Evolutionary conservation across 148 eudicot genomes (phyloP).

Genomic region (Nepenthes gracilis): DNA sequence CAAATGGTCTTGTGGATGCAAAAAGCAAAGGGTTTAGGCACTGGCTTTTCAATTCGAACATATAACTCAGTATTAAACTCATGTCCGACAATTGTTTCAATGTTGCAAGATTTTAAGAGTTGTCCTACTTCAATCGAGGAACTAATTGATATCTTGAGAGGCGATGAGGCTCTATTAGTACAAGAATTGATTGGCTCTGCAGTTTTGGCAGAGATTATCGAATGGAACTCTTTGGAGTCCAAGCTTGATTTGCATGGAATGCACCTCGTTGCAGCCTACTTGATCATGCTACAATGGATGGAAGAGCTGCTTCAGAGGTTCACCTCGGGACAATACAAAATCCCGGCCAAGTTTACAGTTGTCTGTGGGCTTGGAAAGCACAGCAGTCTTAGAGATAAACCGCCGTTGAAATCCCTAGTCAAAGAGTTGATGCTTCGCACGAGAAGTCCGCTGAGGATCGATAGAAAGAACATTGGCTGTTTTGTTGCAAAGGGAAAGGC

Average conservation of each 20-base stretch:
- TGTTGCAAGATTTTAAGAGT: conserved; percentile 34
- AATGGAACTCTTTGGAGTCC: conserved; percentile 35
- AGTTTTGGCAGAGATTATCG: conserved; percentile 32
- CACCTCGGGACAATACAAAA: conserved; percentile 10
- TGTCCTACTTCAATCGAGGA: conserved; percentile 42
- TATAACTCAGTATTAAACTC: conserved; percentile 69
- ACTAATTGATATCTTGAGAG: conserved; percentile 21
- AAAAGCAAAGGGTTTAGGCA: conserved; percentile 26
- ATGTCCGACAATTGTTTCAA: conserved; percentile 35
- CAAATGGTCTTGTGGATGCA: conserved; percentile 59
- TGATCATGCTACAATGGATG: conserved; percentile 65
- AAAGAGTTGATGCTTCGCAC: conserved; percentile 45
- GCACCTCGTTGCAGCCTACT: conserved; percentile 52
- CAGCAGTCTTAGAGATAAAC: conserved; percentile 48
- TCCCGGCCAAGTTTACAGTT: conserved; percentile 44
- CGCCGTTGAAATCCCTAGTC: conserved; percentile 53
- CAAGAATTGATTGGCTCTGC: conserved; percentile 34
- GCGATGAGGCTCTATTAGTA: conserved; percentile 43
- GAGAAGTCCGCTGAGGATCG: conserved; percentile 57
- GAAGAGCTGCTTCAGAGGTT: conserved; percentile 39
- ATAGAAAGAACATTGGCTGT: conserved; percentile 68
- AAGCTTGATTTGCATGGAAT: conserved; percentile 89
- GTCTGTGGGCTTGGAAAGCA: conserved; percentile 76
- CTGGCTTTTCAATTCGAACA: conserved; percentile 48
- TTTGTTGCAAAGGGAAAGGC: conserved; percentile 60